These are phyloP conservation scores for Sporobolomyces roseus DNA, from an alignment of 768 basidiomycete genomes.

Conservation along the genomic window DNA sequence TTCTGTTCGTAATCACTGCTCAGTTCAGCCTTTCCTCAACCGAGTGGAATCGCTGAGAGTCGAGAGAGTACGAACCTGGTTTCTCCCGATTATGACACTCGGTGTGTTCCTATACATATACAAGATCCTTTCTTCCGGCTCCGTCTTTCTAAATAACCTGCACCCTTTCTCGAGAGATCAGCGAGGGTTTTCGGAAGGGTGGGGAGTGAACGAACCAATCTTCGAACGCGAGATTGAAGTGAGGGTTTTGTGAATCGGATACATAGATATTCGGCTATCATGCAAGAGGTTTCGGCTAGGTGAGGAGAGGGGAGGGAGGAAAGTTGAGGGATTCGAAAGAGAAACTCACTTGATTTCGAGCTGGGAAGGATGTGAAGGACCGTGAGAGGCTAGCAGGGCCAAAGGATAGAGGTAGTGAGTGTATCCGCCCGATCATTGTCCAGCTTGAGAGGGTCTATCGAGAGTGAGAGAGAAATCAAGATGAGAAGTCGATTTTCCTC, in stretches of 20 bases:
- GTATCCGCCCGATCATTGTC: too few relatives aligned
- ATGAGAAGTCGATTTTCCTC: too few relatives aligned
- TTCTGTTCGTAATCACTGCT: constrained; percentile 55
- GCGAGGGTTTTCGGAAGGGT: not conserved
- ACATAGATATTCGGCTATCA: constrained; percentile 50
- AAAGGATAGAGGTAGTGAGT: too few relatives aligned
- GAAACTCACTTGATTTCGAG: too few relatives aligned
- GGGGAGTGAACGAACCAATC: constrained; percentile 61
- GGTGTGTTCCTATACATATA: constrained; percentile 82
- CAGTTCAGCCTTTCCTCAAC: not conserved
- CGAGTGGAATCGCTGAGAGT: too few relatives aligned
- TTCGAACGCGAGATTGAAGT: constrained; percentile 84
- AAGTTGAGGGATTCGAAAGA: not conserved
- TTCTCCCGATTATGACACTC: constrained; percentile 88
- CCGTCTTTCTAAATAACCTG: constrained; percentile 77
- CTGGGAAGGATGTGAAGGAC: too few relatives aligned
- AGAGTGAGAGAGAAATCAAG: too few relatives aligned
- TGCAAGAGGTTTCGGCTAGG: not conserved
- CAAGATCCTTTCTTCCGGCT: constrained; percentile 65
- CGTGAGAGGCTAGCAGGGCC: too few relatives aligned
- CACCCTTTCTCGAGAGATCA: not conserved
- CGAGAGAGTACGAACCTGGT: constrained; percentile 55
- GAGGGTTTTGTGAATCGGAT: constrained; percentile 73
- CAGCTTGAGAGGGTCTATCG: too few relatives aligned
- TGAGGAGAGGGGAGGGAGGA: not conserved